Percentiles rank a stretch among this genome's conserved stretches.
phyloP scores from a whole-genome alignment of 805 yeast genomes.

The Komagataella phaffii region DNA sequence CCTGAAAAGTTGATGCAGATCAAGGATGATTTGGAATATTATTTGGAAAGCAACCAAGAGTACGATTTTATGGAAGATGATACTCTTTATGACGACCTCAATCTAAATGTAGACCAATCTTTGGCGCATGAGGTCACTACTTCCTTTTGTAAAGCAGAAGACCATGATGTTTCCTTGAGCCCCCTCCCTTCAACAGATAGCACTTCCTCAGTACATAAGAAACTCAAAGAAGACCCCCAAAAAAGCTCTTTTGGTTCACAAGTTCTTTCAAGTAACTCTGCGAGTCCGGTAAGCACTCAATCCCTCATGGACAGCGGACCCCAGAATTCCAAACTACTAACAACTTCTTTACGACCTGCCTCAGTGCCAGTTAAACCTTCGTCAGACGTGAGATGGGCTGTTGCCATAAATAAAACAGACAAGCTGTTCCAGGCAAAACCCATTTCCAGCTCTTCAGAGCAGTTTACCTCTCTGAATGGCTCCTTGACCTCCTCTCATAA shows the following conservation, averaged over 20 bases:
- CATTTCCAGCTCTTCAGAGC: not conserved
- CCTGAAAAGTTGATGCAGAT: conserved; percentile 64
- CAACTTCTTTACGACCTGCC: conserved; percentile 19
- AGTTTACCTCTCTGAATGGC: not conserved
- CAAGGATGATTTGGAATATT: conserved; percentile 84
- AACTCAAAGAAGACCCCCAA: conserved; percentile 3
- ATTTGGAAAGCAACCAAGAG: conserved; percentile 86
- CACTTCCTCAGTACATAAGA: conserved; percentile 7
- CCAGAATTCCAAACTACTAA: not conserved
- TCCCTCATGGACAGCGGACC: not conserved
- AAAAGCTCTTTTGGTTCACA: not conserved
- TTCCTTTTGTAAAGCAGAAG: conserved; percentile 2
- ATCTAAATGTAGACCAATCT: conserved; percentile 36
- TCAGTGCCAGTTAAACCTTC: conserved; percentile 19
- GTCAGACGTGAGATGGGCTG: conserved; percentile 19
- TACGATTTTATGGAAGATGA: conserved; percentile 93
- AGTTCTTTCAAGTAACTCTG: not conserved
- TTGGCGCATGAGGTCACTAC: conserved; percentile 14
- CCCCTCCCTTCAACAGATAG: conserved; percentile 3
- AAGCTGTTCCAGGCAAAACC: not conserved
- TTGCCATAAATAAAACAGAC: conserved; percentile 7
- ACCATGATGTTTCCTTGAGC: conserved; percentile 8
- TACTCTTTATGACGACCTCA: conserved; percentile 80
- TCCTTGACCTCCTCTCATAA: not conserved
- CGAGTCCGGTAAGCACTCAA: not conserved